phyloP scores from a whole-genome alignment of 73 alveolate genomes.

The Breviolum minutum region DNA sequence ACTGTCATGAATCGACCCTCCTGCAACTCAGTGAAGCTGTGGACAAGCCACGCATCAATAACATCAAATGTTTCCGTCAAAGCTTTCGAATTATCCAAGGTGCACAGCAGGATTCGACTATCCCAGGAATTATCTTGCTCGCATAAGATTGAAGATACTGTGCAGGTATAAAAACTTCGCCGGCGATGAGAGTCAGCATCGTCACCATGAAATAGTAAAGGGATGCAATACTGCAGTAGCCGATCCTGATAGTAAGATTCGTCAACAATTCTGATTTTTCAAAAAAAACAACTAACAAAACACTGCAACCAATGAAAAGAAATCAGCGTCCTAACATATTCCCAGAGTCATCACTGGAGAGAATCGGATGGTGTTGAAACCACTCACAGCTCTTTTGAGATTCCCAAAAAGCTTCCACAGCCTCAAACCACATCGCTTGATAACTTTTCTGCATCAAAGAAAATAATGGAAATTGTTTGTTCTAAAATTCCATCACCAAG shows the following conservation, averaged over 20 bases:
- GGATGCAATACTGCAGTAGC: neutral
- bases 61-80: neutral
- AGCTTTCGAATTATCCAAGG: neutral
- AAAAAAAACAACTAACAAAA: neutral
- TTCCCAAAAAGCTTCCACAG: constrained; percentile 1
- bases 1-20: neutral
- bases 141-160: neutral
- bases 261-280: neutral
- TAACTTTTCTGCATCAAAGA: neutral
- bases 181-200: constrained; percentile 34
- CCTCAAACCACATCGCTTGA: neutral
- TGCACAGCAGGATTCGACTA: neutral
- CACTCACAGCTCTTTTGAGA: neutral
- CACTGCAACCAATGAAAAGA: too few relatives aligned
- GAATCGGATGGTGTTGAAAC: neutral
- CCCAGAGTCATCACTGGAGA: neutral
- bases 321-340: too few relatives aligned
- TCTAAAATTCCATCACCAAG: neutral
- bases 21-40: neutral
- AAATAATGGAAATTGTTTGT: neutral
- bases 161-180: neutral
- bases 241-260: neutral
- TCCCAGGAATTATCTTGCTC: constrained; percentile 7
- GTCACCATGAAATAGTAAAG: constrained; percentile 1
- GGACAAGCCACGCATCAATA: neutral